Base-by-base conservation (phyloP, 2,329 filamentous ascomycete species). In the Hortaea sp. region DNA sequence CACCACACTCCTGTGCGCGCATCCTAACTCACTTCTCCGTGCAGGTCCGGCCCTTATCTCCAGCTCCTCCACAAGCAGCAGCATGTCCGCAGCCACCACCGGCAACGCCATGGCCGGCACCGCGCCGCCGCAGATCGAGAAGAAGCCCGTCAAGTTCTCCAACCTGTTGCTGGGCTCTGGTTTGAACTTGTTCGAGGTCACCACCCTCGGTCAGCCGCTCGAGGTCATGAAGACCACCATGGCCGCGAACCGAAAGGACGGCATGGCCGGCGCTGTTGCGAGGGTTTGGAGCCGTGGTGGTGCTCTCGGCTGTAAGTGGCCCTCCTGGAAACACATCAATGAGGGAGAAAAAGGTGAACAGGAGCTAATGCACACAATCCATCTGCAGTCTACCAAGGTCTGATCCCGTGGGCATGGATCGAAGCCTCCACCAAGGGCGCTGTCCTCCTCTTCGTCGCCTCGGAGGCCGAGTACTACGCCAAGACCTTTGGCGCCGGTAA, bases 61-160 rank as follows among this genome's bases (percentile, higher is more conserved):
- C 32, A 35, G 32, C 32, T 72, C 71, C 73, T 74, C 53, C 54
- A n/a, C 28, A 3, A 37, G 20, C 41, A 39, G 27, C 40, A 56
- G 62, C 62, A 63, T 63, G 57, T 57, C 65, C 49, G 61, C 63
- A 48, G 57, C 31, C 63, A 49, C 55, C 63, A 49, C 70, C 76
- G 43, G 20, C 59, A 68, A 70, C 57, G 61, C 69, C 66, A 66
- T 71, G 65, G 68, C 70, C 57, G 61, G 69, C 67, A 66, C 70
- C 51, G 47, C 41, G 69, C 41, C 48, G 70, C 72, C 66, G 69
- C 73, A 67, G 72, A 68, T 94, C 67, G 89, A 95, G 84, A 97
- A 97, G 85, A 97, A 97, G 81, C 92, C 92, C 57, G 80, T 98
- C 80, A 97, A 95, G 81, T 97, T 97, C 79, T 95, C 88, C 76